These are phyloP conservation scores for Ascochyta pisi DNA, from an alignment of 2,329 filamentous ascomycete species.

Conservation along the genomic window DNA sequence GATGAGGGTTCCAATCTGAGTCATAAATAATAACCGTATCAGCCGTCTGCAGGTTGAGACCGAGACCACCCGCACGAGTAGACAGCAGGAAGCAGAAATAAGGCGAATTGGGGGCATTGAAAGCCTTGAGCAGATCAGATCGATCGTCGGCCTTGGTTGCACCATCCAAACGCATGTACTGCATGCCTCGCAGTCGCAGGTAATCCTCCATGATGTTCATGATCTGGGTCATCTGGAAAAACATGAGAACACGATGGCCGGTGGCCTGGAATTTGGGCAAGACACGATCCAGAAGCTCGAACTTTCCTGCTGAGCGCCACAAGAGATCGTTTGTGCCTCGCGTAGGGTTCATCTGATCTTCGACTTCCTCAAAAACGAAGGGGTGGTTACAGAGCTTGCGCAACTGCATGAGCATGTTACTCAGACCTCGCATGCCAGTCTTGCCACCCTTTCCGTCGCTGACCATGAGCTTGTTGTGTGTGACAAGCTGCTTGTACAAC, in stretches of 20 bases:
- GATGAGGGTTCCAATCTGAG: constrained; percentile 99
- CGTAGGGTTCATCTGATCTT: constrained; percentile 95
- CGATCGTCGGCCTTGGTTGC: constrained; percentile 98
- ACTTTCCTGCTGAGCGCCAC: constrained; percentile 96
- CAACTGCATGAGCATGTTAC: constrained; percentile 99
- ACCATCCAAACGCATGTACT: constrained; percentile 92
- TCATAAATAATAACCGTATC: constrained; percentile 99
- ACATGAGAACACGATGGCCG: constrained; percentile 96
- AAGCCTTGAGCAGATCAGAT: constrained; percentile 84
- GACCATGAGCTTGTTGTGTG: constrained; percentile 91
- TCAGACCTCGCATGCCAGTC: constrained; percentile 89
- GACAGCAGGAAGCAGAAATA: constrained; percentile 99
- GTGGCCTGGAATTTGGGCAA: constrained; percentile 91
- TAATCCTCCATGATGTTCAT: constrained; percentile 99
- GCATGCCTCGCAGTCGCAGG: constrained; percentile 79
- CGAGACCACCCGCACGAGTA: constrained; percentile 95
- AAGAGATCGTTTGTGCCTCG: constrained; percentile 89
- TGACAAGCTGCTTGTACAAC: constrained; percentile 97
- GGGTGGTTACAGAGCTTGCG: constrained; percentile 99
- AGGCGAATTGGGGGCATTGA: constrained; percentile 87
- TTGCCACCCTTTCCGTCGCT: constrained; percentile 96
- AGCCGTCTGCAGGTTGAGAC: constrained; percentile 94
- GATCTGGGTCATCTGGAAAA: constrained; percentile 99
- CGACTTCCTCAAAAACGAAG: constrained; percentile 97
- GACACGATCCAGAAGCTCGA: constrained; percentile 90